Base-by-base conservation (phyloP, 306 rosid species). In the Gastrolobium bilobum region DNA sequence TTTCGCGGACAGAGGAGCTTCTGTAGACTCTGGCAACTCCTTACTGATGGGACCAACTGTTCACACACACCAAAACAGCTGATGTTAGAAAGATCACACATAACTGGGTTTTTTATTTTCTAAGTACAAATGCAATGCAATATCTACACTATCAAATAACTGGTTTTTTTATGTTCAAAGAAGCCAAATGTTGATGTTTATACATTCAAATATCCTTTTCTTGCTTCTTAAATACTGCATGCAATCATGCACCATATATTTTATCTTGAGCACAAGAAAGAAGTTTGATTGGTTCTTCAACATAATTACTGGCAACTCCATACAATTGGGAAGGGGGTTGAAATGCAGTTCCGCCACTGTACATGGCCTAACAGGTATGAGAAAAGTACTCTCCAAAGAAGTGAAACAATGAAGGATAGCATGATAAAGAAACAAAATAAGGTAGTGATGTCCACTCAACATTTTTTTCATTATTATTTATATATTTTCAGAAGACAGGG, bases 31-130 rank as follows among this genome's bases (percentile, higher is more conserved):
- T 8, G 81, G 71, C 7, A 73, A 65, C 86, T 87, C 87, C 83
- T 87, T 87, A 67, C 64, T 67, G 43, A 20, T 4, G 6, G 86
- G 77, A 87, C 71, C 86, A 77, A 73, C 97, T 93, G 93, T 76
- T 77, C 20, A 60, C 64, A 78, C 74, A 76, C 73, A 79, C 29
- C 80, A 85, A 82, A 64, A 80, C 66, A 83, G 31, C 46, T 75
- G 4, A 50, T 73, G 33, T 54, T 68, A 73, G 31, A 48, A 30
- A 63, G 57, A 60, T 79, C 29, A 58, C 69, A 33, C 10, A 20
- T 20, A 20, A 20, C 26, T 20, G 26, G 77, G 37, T 51, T 67
- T 38, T 73, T 81, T 4, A 13, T 47, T 48, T 48, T 38, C 64
- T 9, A 4, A 37, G 63, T 60, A n/a, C 46, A 53, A 44, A 69